These are phyloP conservation scores for Fagopyrum tataricum DNA, from an alignment of 148 eudicot species.

Conservation along the genomic window DNA sequence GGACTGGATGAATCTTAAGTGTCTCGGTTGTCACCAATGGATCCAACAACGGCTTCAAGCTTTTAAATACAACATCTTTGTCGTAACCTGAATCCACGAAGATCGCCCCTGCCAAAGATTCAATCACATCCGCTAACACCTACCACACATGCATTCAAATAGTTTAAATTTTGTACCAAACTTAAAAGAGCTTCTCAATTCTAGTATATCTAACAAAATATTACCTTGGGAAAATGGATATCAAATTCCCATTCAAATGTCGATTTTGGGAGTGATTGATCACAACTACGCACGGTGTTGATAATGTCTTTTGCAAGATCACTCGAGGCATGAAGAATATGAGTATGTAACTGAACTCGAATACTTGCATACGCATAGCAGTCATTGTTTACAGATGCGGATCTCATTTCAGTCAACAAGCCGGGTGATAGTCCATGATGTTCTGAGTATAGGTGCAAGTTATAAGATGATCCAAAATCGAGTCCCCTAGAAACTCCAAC, in stretches of 20 bases:
- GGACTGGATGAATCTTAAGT: conserved; percentile 54
- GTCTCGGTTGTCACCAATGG: conserved; percentile 72
- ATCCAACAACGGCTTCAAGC: conserved; percentile 62
- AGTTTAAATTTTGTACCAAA: background rate
- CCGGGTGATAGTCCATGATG: conserved; percentile 81
- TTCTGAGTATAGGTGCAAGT: conserved; percentile 51
- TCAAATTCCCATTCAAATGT: conserved; percentile 79
- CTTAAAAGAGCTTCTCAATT: background rate
- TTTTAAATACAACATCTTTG: conserved; percentile 42
- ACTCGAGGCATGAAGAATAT: conserved; percentile 67
- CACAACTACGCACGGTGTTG: conserved; percentile 23
- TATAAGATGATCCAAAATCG: conserved; percentile 67
- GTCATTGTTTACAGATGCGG: conserved; percentile 83
- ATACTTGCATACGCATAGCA: conserved; percentile 61
- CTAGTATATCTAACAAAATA: conserved; percentile 9
- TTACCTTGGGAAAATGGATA: conserved; percentile 62
- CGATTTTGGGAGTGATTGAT: conserved; percentile 23
- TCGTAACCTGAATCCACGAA: conserved; percentile 63
- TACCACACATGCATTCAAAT: conserved; percentile 17
- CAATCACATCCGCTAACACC: conserved; percentile 85
- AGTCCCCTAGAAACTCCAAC: conserved; percentile 84
- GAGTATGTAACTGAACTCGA: conserved; percentile 45
- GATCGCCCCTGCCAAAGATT: conserved; percentile 88
- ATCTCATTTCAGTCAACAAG: conserved; percentile 69
- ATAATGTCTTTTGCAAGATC: conserved; percentile 42